Base-by-base conservation (phyloP, 2,329 filamentous ascomycete genomes). In the Diaporthe eres region DNA sequence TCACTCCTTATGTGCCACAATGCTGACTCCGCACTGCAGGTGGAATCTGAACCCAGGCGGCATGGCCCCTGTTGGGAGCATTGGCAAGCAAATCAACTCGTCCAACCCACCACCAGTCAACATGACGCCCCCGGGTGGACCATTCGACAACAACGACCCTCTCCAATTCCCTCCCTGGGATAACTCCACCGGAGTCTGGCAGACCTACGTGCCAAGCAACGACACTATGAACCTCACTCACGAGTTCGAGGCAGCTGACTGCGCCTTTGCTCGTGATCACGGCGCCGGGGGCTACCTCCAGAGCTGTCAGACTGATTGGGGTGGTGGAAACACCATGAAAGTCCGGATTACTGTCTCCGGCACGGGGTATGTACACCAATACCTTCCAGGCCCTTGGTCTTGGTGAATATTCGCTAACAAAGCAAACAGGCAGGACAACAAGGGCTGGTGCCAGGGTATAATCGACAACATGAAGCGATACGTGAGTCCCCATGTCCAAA, bases 131-230 rank as follows among this genome's bases (percentile, higher is more conserved):
- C n/a, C 37, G 10, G 37, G 37, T 19, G 22, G 3, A 19, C 22
- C 5, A 44, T 17, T 57, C 6, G 39, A 60, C 39, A 9, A 44
- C 5, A 10, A 47, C 19, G 22, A 73, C n/a, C 55, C 71, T 19
- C 71, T 73, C 17, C 28, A 73, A 12, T 65, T 61, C 28, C 71
- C 71, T 44, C 71, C 71, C 1, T 19, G 7, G 8, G 57, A 73
- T 13, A 73, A 65, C 57, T 65, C 71, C 3, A 73, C 57, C 13
- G 71, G 71, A 9, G 17, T 25, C 55, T 73, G 57, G 71, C 42
- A 4, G 8, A 39, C n/a, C 9, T 61, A 31, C 13, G 49, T 34
- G 9, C 51, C 67, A 34, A 19, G 49, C 71, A 28, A 72, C 57
- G 19, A 4, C 42, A 42, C 57, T 8, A 13, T 5, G 57, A 55